A percentile compares a stretch with the other conserved stretches of the same genome.
These are phyloP conservation scores for Umbilicaria muhlenbergii DNA, from an alignment of 495 filamentous ascomycete genomes.

Conservation along the genomic window DNA sequence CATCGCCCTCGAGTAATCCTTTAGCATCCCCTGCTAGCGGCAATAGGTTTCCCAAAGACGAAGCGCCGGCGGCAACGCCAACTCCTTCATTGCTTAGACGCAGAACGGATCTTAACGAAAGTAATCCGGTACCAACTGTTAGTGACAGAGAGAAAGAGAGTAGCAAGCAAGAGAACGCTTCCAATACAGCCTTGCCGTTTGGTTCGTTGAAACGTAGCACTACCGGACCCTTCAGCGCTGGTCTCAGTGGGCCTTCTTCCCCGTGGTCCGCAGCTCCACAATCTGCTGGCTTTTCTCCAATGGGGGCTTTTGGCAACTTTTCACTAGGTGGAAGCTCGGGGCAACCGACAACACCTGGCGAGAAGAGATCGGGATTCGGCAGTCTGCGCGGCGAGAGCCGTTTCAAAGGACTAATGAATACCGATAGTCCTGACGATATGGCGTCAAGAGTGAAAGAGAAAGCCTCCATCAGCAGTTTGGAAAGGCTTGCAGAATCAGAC, in stretches of 20 bases:
- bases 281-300: slow-evolving; percentile 45
- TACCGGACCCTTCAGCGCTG: slow-evolving; percentile 43
- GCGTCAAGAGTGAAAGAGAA: slow-evolving; percentile 36
- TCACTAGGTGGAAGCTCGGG: slow-evolving; percentile 34
- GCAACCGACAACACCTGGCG: slow-evolving; percentile 34
- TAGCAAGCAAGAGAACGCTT: slow-evolving; percentile 16
- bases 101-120: slow-evolving; percentile 52
- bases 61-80: slow-evolving; percentile 40
- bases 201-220: slow-evolving; percentile 52
- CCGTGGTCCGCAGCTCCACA: slow-evolving; percentile 53
- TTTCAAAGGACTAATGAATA: slow-evolving; percentile 68
- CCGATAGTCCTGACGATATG: slow-evolving; percentile 56
- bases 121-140: slow-evolving; percentile 15
- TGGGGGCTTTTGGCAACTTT: slow-evolving; percentile 84
- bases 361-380: slow-evolving; percentile 56
- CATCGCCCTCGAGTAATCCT: slow-evolving; percentile 34
- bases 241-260: slow-evolving; percentile 37
- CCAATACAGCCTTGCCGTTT: slow-evolving; percentile 38
- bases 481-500: slow-evolving; percentile 36
- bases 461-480: slow-evolving; percentile 32
- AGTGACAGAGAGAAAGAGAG: slow-evolving; percentile 32
- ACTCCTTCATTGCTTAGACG: slow-evolving; percentile 55
- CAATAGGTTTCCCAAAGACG: slow-evolving; percentile 42
- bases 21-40: slow-evolving; percentile 38
- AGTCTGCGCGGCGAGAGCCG: slow-evolving; percentile 62